A percentile compares a stretch with the other conserved stretches of the same genome.
Conservation (phyloP, 768 basidiomycete genomes). For the Daedaleopsis nitida region DNA sequence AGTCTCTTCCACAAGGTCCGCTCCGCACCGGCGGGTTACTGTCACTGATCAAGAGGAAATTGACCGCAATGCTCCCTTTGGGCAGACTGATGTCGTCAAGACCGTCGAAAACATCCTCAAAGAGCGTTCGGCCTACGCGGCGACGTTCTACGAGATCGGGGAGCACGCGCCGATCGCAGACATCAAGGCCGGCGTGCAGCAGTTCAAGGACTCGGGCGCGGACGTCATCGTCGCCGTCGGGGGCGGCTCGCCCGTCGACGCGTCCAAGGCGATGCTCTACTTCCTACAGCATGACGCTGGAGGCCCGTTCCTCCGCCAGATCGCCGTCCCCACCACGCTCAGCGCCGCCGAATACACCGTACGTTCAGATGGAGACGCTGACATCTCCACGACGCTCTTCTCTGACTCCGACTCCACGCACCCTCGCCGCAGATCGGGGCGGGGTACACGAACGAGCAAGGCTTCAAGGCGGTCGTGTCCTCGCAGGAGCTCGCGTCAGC, state of each 20-base stretch:
- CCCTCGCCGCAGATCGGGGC: slow-evolving; percentile 34
- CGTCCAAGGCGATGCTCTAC: slow-evolving; percentile 71
- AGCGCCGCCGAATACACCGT: slow-evolving; percentile 79
- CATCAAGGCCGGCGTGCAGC: slow-evolving; percentile 56
- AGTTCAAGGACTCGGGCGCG: slow-evolving; percentile 57
- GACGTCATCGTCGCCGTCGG: slow-evolving; percentile 76
- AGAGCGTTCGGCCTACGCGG: slow-evolving; percentile 58
- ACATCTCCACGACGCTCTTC: not conserved
- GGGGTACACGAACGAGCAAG: slow-evolving; percentile 71
- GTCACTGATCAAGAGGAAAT: too few relatives aligned
- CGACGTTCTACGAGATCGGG: slow-evolving; percentile 73
- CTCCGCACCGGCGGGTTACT: not conserved
- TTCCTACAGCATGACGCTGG: slow-evolving; percentile 58
- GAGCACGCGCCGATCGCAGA: slow-evolving; percentile 72
- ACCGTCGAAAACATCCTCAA: slow-evolving; percentile 58
- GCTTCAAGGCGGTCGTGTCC: slow-evolving; percentile 60
- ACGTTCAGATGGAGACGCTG: slow-evolving; percentile 17
- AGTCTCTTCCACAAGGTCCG: slow-evolving; percentile 65
- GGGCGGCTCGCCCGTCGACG: slow-evolving; percentile 82
- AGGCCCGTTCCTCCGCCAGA: slow-evolving; percentile 57
- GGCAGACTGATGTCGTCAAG: slow-evolving; percentile 62
- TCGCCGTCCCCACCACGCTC: slow-evolving; percentile 81
- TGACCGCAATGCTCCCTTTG: not conserved
- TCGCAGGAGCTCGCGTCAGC: slow-evolving; percentile 63
- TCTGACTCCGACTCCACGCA: not conserved